A percentile compares a stretch with the other conserved stretches of the same genome.
These are phyloP conservation scores for Cytospora chrysosperma DNA, from an alignment of 2,329 filamentous ascomycete species.

Conservation along the genomic window DNA sequence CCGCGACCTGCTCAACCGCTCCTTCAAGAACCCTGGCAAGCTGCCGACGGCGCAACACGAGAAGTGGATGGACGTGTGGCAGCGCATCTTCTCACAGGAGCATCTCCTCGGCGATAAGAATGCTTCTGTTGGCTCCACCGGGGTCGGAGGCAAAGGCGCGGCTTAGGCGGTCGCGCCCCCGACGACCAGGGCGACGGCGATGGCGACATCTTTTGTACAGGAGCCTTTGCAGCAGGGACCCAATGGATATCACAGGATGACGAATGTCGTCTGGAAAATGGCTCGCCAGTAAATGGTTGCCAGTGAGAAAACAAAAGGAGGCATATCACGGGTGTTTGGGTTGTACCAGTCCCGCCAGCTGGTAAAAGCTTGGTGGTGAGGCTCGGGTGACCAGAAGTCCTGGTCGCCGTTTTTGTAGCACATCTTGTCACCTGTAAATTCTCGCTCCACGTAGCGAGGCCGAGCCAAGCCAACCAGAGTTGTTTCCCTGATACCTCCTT, in stretches of 20 bases:
- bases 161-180: constrained; percentile 14
- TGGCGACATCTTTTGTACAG: background rate
- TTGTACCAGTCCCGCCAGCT: background rate
- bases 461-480: too few species aligned
- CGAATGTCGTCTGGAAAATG: constrained; percentile 20
- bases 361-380: background rate
- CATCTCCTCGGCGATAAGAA: constrained; percentile 31
- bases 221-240: background rate
- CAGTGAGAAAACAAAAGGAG: background rate
- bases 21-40: constrained; percentile 68
- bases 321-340: background rate
- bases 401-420: background rate
- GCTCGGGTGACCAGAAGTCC: background rate
- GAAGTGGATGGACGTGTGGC: constrained; percentile 74
- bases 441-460: too few species aligned
- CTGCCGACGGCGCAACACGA: constrained; percentile 64
- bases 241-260: background rate
- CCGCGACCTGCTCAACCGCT: constrained; percentile 69
- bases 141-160: constrained; percentile 5
- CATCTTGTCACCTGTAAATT: background rate
- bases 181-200: background rate
- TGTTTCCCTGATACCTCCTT: too few species aligned
- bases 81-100: constrained; percentile 64
- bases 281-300: background rate
- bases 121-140: background rate